Evolutionary conservation across 2,329 filamentous ascomycete genomes (phyloP), one percentile per base, ranked within the genome.

Genomic region (Cryphonectria japonica): DNA sequence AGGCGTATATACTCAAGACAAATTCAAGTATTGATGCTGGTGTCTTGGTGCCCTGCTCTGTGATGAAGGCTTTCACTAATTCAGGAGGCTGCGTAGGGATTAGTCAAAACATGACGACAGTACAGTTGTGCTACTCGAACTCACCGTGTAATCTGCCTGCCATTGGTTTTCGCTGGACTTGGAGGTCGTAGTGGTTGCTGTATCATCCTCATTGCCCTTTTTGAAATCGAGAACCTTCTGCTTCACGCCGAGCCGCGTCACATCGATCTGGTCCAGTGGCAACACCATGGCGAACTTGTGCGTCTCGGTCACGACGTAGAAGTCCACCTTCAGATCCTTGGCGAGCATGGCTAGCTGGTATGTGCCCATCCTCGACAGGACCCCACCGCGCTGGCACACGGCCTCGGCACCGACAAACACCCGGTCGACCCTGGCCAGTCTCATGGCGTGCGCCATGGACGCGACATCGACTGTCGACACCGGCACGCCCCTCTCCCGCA

Each of bases 261-360:
- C 83, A 78, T 96, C 93, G 71, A 91, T 89, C 81, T 97, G 94
- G 73, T 91, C 90, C 32, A 96, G 83, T 1, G 95, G 93, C 77
- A 95, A 96, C 69, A 96, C 87, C 76, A 94, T 88, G 62, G 97
- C 94, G 78, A 99, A 98, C 83, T 99, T 99, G 85, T 99, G 96
- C 77, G 93, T 97, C 84, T 99, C 96, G 0, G 92, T 92, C 6
- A 96, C 94, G 26, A 97, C 94, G 78, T 97, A 97, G 76, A 98
- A 93, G 54, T 91, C 89, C 61, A 85, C 85, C 39, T 82, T 80
- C 73, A 88, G 87, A 19, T 87, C 87, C 76, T 91, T 91, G 6
- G 95, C 94, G 67, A 98, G 84, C 75, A 94, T 84, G 1, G 93
- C 95, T 76, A 98, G 91, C 83, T 97, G 94, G 76, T 93, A 95